Conservation (phyloP, 1,284 basidiomycete species). For the Salmacisia buchloeana region DNA sequence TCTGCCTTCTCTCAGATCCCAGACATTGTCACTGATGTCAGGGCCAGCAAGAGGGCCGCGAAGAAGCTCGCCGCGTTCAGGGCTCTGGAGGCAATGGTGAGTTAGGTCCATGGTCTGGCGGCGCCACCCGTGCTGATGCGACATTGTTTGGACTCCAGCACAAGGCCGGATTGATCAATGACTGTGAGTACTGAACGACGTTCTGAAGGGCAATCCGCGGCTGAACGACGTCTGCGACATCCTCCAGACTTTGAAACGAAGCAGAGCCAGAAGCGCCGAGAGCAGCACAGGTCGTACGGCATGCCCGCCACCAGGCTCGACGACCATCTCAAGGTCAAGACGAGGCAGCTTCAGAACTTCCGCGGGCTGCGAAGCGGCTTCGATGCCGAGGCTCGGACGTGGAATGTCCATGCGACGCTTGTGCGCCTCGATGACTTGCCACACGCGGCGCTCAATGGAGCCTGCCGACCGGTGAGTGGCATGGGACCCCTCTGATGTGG, state of each 20-base stretch:
- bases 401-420: background rate
- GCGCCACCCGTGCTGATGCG: no score
- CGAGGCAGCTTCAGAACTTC: background rate
- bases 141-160: no score
- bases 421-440: background rate
- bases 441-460: background rate
- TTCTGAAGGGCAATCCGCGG: no score
- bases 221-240: no score
- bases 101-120: no score
- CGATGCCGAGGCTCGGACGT: background rate
- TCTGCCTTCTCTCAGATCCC: background rate
- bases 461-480: background rate
- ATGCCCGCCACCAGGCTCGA: background rate
- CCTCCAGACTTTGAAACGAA: no score
- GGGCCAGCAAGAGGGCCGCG: background rate
- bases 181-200: background rate
- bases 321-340: background rate
- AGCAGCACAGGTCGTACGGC: background rate
- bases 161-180: background rate
- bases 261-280: background rate
- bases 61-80: conserved; percentile 1
- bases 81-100: background rate
- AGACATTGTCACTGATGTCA: background rate
- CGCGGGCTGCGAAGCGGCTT: background rate
- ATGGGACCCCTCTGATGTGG: background rate